phyloP scores from a whole-genome alignment of 345 rosid genomes.

The Rhodamnia argentea region DNA sequence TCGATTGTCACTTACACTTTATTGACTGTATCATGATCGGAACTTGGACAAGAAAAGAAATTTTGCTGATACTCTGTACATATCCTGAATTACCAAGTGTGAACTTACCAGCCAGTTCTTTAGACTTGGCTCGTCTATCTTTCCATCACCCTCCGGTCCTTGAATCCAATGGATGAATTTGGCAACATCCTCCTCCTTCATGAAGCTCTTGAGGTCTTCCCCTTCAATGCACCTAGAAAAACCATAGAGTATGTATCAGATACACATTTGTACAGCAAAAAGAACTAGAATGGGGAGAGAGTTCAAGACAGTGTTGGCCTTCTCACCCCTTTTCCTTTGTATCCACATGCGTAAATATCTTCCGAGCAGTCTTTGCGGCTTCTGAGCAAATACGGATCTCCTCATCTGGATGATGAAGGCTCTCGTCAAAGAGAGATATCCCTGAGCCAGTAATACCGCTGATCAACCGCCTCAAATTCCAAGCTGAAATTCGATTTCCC shows the following conservation, averaged over 20 bases:
- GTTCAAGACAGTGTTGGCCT: background rate
- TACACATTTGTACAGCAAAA: background rate
- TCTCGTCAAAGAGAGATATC: slow-evolving; percentile 7
- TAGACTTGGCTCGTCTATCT: slow-evolving; percentile 40
- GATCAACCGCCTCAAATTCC: slow-evolving; percentile 57
- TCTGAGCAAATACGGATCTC: slow-evolving; percentile 42
- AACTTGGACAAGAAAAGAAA: no score
- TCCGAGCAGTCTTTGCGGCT: slow-evolving; percentile 49
- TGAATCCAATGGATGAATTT: slow-evolving; percentile 35
- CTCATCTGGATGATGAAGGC: slow-evolving; percentile 26
- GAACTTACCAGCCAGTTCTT: slow-evolving; percentile 53
- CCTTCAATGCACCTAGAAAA: slow-evolving; percentile 31
- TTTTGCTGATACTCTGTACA: no score
- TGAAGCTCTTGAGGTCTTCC: background rate
- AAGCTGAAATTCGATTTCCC: slow-evolving; percentile 48
- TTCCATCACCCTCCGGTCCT: slow-evolving; percentile 41
- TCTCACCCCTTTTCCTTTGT: slow-evolving; percentile 40
- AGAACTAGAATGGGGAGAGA: no score
- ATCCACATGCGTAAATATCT: slow-evolving; percentile 46
- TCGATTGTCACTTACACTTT: no score
- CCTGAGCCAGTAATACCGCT: slow-evolving; percentile 32
- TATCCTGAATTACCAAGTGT: background rate
- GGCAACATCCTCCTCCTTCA: slow-evolving; percentile 47
- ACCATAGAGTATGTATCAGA: background rate
- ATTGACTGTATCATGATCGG: no score